Evolutionary conservation across 371 early-diverging fungal genomes (phyloP), one percentile per base, ranked within the genome.

Genomic region (Nematocida sp.): DNA sequence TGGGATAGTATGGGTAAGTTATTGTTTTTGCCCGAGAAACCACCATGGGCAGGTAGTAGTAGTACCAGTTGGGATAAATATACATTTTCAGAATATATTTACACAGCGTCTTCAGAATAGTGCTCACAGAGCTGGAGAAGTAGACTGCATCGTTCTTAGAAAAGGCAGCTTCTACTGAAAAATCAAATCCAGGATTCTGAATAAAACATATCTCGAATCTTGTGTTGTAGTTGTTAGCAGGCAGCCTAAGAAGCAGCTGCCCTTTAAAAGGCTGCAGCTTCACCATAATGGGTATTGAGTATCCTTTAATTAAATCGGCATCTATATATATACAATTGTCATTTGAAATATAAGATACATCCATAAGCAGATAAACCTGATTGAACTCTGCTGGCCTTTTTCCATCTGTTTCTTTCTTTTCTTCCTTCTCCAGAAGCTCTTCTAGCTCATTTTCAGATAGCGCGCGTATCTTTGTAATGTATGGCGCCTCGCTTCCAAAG

Each of bases 401-500:
- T 13, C 48, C 23, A 18, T 23, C 50, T 45, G 36, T 56, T 49
- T 59, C 65, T 35, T 51, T 40, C 26, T 16, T 39, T 1, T 67
- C 33, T 20, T 61, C 38, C 13, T 48, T 60, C 45, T 28, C 51
- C 13, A 77, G 45, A 9, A 80, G 36, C 51, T 78, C 64, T 9
- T 65, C 47, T 18, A 68, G 25, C 49, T 83, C 83, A 18, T 59
- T 51, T 20, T 68, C 48, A 18, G 63, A 54, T 0, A 83, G 39
- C 2, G 78, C 63, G 1, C 79, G 25, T 2, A 83, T 77, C 39
- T 55, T 78, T 23, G 60, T 61, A 7, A 81, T 57, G 49, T 67
- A 68, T 45, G 83, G 83, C 5, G 78, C 80, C 55, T 81, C 80
- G 28, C 61, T 75, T 28, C 82, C 83, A 33, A 83, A 68, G 33